Conservation (phyloP, 2,329 filamentous ascomycete genomes). For the Knoxdaviesia capensis region DNA sequence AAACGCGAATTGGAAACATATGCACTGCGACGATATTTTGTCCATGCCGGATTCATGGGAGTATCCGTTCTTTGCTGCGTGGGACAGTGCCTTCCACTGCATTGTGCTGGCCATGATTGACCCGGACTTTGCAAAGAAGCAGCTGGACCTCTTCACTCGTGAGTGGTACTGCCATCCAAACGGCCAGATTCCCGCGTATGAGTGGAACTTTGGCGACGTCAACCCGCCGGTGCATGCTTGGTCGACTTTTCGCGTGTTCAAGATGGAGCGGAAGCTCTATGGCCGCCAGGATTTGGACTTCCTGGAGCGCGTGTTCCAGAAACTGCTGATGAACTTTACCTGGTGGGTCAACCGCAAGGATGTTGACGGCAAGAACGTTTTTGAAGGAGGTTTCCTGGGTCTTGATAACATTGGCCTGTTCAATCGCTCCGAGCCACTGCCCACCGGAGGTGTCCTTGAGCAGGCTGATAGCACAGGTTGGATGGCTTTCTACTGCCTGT, state of each 20-base stretch:
- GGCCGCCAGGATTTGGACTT: slow-evolving; percentile 89
- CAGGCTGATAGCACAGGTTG: slow-evolving; percentile 95
- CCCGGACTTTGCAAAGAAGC: slow-evolving; percentile 94
- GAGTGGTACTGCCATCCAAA: slow-evolving; percentile 99
- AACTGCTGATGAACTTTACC: slow-evolving; percentile 86
- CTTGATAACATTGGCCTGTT: slow-evolving; percentile 95
- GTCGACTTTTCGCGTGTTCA: slow-evolving; percentile 90
- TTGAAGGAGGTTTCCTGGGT: slow-evolving; percentile 88
- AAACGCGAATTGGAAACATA: slow-evolving; percentile 82
- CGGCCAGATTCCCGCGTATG: slow-evolving; percentile 78
- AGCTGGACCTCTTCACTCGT: slow-evolving; percentile 83
- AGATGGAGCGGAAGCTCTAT: slow-evolving; percentile 95
- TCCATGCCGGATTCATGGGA: slow-evolving; percentile 99
- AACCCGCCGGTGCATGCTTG: slow-evolving; percentile 94
- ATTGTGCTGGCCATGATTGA: slow-evolving; percentile 95
- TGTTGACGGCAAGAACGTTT: slow-evolving; percentile 84
- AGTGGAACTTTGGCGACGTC: slow-evolving; percentile 97
- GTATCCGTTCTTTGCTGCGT: slow-evolving; percentile 93
- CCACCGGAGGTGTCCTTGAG: slow-evolving; percentile 81
- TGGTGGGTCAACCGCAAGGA: slow-evolving; percentile 99
- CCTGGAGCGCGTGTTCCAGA: slow-evolving; percentile 89
- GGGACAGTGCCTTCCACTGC: slow-evolving; percentile 94
- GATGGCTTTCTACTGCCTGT: slow-evolving; percentile 96
- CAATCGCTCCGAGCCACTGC: slow-evolving; percentile 87
- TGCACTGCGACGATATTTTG: slow-evolving; percentile 84